Conservation (phyloP, 2,329 filamentous ascomycete species). For the Proliferodiscus dingleyae region DNA sequence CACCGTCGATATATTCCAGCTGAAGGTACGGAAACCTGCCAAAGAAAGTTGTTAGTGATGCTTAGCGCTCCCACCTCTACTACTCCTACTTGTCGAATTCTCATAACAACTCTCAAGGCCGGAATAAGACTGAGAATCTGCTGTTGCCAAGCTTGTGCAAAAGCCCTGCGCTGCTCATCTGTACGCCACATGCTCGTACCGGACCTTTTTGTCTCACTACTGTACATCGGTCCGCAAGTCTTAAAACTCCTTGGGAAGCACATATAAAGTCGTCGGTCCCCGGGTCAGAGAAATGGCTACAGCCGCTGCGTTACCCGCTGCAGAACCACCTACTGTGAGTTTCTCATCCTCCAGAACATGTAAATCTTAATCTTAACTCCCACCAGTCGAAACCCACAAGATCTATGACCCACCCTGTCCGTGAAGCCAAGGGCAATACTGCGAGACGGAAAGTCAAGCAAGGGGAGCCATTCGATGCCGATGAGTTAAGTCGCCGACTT, state of each 20-base stretch:
- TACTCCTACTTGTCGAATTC: too few relatives aligned
- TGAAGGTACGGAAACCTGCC: too few relatives aligned
- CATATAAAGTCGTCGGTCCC: conserved; percentile 3
- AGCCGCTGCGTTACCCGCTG: conserved; percentile 3
- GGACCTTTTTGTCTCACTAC: conserved; percentile 1
- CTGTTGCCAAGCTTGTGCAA: not conserved
- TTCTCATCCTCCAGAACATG: not conserved
- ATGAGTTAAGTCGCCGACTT: conserved; percentile 50
- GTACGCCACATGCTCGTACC: not conserved
- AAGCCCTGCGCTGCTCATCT: not conserved
- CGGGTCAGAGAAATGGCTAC: conserved; percentile 6
- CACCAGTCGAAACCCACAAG: conserved; percentile 20
- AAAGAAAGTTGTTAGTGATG: too few relatives aligned
- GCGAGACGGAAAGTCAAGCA: conserved; percentile 24
- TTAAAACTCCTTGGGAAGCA: not conserved
- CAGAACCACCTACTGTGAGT: conserved; percentile 11
- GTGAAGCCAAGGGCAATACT: conserved; percentile 12
- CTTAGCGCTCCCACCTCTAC: too few relatives aligned
- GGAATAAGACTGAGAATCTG: not conserved
- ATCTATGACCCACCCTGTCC: conserved; percentile 25
- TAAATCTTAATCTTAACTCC: conserved; percentile 8
- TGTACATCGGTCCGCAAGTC: not conserved
- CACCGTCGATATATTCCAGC: too few relatives aligned
- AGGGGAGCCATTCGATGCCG: conserved; percentile 44
- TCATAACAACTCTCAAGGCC: too few relatives aligned